Evolutionary conservation across 306 rosid genomes (phyloP), one percentile per base, ranked within the genome.

Genomic region (Casuarina equisetifolia): DNA sequence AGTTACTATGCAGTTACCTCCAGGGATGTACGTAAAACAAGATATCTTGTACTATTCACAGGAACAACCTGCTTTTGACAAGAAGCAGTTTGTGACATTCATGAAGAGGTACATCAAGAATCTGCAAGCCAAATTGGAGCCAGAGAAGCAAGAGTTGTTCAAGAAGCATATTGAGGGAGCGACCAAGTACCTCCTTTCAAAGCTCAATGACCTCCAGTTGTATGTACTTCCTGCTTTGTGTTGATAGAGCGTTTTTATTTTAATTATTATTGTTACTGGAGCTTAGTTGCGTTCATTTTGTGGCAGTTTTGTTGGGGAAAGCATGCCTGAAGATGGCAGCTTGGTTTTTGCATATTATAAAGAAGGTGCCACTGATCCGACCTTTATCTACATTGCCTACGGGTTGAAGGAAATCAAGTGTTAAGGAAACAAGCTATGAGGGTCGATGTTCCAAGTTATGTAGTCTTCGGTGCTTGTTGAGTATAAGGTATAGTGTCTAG

Each of bases 401-500:
- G 98, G 96, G 4, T 88, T 92, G 90, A 96, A 88, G 94, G 99
- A 96, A 83, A 75, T 96, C 87, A 96, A 96, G 91, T 96, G 99
- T 78, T 96, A 64, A 79, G 17, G 5, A 61, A 61, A 35, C 68
- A 61, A 61, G 68, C 43, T 61, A 16, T 67, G 13, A 4, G 20
- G 8, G 70, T 20, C 40, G 49, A 16, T 66, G 32, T 66, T 66
- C 32, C 17, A 42, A 66, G 35, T 66, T 66, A 59, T 61, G 4
- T 35, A 42, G 71, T 67, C 43, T 42, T 66, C 16, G 25, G 25
- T 38, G 3, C 12, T 48, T 7, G 35, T 67, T 5, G 50, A 42
- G 11, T n/a, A 67, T 3, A 16, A 66, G 48, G 70, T 64, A 64
- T 6, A 64, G 11, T 62, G 40, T 6, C 1, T 38, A 16, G 46